Base-by-base conservation (phyloP, 257 asterid genomes). In the Ilex asprella region DNA sequence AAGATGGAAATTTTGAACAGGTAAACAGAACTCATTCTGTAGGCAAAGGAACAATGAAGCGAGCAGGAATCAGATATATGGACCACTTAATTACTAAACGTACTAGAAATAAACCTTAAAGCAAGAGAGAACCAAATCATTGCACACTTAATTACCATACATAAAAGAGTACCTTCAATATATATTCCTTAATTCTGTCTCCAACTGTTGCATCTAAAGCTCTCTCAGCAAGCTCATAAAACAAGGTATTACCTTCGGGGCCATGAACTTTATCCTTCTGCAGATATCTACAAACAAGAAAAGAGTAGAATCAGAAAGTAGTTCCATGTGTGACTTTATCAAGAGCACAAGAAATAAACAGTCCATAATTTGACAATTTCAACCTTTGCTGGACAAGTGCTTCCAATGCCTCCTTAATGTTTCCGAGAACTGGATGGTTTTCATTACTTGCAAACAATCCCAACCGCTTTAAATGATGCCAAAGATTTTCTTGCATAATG, bases 181-280 rank as follows among this genome's bases (percentile, higher is more conserved):
- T 71, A 53, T 76, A 79, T 54, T 83, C 94, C 70, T 87, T 89
- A 69, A 87, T 64, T 63, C 75, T 76, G 32, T 79, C 79, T 67
- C 74, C 46, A 58, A 82, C 32, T 30, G 78, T 67, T 58, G 65
- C 82, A 72, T 93, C 91, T 62, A 85, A 80, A 59, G 96, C 89
- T 72, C 97, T 86, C 85, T 93, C 99, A 52, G 99, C 99, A 65
- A 89, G 97, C 89, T 89, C 96, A 70, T 82, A 89, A 65, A 70
- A 75, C 7, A 81, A 60, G 56, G 68, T 67, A 79, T 66, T 68
- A 53, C 95, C 95, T 66, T 89, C 99, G 16, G 96, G 96, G 21
- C 97, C 91, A 50, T 67, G 83, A 39, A 82, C 88, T 65, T 81
- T 93, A 60, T 89, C 96, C 67, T 87, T 93, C 76, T 83, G 97